These are phyloP conservation scores for Eutypa lata DNA, from an alignment of 2,329 filamentous ascomycete genomes.

Conservation along the genomic window DNA sequence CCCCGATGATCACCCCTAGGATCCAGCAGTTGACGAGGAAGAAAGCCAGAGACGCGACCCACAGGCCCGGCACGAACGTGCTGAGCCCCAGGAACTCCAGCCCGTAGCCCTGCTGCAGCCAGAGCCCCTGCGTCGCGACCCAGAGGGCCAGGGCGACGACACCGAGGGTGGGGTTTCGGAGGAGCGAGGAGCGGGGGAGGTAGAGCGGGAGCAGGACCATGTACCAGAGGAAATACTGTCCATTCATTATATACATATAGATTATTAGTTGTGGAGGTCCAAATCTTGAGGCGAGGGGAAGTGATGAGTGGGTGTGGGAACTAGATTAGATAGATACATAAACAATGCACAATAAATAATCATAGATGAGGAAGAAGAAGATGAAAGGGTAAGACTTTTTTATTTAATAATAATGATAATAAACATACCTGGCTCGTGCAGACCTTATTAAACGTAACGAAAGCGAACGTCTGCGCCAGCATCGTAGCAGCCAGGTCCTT, in stretches of 20 bases:
- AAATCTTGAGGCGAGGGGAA: too few relatives aligned
- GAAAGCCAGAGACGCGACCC: slow-evolving; percentile 71
- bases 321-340: not conserved
- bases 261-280: slow-evolving; percentile 11
- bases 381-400: too few relatives aligned
- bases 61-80: slow-evolving; percentile 83
- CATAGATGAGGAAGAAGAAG: not conserved
- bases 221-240: slow-evolving; percentile 97
- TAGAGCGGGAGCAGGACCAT: slow-evolving; percentile 90
- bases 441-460: slow-evolving; percentile 98
- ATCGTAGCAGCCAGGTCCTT: slow-evolving; percentile 78
- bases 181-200: slow-evolving; percentile 73
- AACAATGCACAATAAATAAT: not conserved
- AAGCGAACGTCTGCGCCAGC: slow-evolving; percentile 94
- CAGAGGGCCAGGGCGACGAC: slow-evolving; percentile 65
- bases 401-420: too few relatives aligned
- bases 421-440: slow-evolving; percentile 86
- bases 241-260: too few relatives aligned
- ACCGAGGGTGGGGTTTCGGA: slow-evolving; percentile 58
- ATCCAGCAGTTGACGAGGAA: slow-evolving; percentile 88
- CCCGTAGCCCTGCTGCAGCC: slow-evolving; percentile 72
- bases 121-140: slow-evolving; percentile 71
- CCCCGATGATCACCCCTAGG: slow-evolving; percentile 72
- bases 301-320: not conserved
- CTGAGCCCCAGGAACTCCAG: slow-evolving; percentile 79